Evolutionary conservation across 108 stramenopile genomes (phyloP).

Genomic region (Cyclotella cryptica): DNA sequence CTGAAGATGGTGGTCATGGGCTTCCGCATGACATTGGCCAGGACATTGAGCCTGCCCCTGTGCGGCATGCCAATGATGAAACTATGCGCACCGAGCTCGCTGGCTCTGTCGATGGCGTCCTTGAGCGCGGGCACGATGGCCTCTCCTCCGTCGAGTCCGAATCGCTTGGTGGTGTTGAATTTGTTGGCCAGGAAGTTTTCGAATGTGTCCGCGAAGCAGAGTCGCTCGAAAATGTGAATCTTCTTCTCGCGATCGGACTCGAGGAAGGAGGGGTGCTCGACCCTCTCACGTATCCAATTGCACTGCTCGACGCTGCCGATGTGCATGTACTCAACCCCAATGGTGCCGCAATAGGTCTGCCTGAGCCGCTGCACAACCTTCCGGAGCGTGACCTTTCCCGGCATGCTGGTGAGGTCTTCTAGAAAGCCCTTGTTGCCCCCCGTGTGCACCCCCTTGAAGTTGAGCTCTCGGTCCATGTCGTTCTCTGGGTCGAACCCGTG

Average conservation of each 20-base stretch:
- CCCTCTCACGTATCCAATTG: constrained; percentile 98
- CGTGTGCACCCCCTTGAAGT: constrained; percentile 80
- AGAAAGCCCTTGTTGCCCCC: constrained; percentile 97
- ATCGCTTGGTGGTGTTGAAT: constrained; percentile 99
- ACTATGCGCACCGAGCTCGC: constrained; percentile 93
- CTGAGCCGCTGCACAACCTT: constrained; percentile 81
- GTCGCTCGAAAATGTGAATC: constrained; percentile 92
- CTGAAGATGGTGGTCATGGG: constrained; percentile 98
- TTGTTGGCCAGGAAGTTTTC: constrained; percentile 97
- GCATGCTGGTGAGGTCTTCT: constrained; percentile 84
- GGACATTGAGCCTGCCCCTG: constrained; percentile 95
- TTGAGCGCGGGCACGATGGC: constrained; percentile 95
- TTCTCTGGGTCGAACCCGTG: constrained; percentile 89
- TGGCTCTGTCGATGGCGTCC: constrained; percentile 96
- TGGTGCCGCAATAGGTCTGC: constrained; percentile 94
- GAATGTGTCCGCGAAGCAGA: constrained; percentile 97
- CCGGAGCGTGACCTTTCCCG: constrained; percentile 87
- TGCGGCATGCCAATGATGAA: constrained; percentile 99
- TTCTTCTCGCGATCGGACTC: constrained; percentile 86
- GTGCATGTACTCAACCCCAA: constrained; percentile 99
- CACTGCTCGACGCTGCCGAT: constrained; percentile 89
- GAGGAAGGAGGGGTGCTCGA: constrained; percentile 92
- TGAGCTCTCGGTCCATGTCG: constrained; percentile 93
- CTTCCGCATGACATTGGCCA: constrained; percentile 99
- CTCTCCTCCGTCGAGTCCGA: constrained; percentile 98